Evolutionary conservation across 805 yeast species (phyloP).

Genomic region (Barnettozyma populi): DNA sequence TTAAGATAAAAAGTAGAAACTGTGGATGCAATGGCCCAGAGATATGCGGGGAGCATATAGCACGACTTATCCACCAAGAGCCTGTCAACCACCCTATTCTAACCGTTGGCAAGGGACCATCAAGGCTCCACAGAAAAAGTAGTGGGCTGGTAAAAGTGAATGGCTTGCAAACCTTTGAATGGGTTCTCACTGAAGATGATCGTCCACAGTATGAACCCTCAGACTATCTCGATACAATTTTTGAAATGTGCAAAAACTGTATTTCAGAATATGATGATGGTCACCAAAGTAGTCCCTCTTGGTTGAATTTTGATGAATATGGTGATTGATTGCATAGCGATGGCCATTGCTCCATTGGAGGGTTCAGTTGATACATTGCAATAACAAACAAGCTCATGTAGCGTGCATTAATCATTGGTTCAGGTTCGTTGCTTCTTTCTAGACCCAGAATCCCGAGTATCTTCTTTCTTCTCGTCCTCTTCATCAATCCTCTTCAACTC

Average conservation of each 20-base stretch:
- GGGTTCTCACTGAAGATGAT: too few relatives aligned
- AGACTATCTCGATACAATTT: background rate
- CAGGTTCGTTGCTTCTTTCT: conserved; percentile 7
- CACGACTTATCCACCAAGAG: background rate
- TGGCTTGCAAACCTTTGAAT: too few relatives aligned
- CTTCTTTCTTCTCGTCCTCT: background rate
- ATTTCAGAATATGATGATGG: background rate
- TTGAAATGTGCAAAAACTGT: background rate
- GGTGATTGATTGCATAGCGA: background rate
- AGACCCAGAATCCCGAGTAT: background rate
- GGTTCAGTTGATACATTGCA: background rate
- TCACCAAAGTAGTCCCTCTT: background rate
- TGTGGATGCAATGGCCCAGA: background rate
- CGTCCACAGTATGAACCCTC: background rate
- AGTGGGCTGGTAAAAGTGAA: too few relatives aligned
- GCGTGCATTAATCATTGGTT: background rate
- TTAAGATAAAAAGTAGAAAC: background rate
- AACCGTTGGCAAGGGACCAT: background rate
- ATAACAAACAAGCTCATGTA: background rate
- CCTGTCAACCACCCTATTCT: background rate
- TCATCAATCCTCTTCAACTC: conserved; percentile 31
- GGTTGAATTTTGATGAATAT: background rate
- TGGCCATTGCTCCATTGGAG: background rate
- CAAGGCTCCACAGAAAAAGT: too few relatives aligned
- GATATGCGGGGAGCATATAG: background rate